These are phyloP conservation scores for Raffaelea ambrosiae DNA, from an alignment of 2,329 filamentous ascomycete species.

Conservation along the genomic window DNA sequence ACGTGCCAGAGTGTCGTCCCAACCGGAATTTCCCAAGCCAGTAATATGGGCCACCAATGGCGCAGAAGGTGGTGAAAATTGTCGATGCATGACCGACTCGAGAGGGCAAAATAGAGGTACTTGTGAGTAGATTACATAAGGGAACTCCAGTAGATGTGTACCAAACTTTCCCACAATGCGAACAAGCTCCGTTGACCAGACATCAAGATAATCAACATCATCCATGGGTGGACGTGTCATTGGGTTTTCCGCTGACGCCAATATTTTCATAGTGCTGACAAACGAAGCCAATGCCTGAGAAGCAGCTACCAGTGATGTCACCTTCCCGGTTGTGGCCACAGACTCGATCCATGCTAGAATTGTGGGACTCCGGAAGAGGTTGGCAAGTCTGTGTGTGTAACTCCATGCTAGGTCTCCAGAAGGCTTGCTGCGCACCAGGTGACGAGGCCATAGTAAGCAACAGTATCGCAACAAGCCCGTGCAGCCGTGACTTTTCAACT, in stretches of 20 bases:
- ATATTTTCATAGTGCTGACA: too few relatives aligned
- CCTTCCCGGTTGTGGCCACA: background rate
- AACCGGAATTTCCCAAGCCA: background rate
- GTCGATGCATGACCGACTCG: too few relatives aligned
- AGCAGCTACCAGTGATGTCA: background rate
- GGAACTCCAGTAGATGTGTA: background rate
- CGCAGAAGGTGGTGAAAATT: too few relatives aligned
- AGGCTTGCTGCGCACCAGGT: background rate
- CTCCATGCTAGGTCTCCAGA: too few relatives aligned
- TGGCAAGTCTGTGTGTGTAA: background rate
- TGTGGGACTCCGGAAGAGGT: background rate
- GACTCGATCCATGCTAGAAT: constrained; percentile 1
- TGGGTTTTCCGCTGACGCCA: too few relatives aligned
- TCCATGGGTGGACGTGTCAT: too few relatives aligned
- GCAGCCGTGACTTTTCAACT: background rate
- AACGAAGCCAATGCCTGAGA: background rate
- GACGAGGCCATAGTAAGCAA: background rate
- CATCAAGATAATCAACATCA: background rate
- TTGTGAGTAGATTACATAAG: too few relatives aligned
- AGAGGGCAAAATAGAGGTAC: too few relatives aligned
- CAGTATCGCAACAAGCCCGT: background rate
- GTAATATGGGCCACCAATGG: background rate
- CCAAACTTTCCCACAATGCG: background rate
- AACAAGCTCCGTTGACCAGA: background rate
- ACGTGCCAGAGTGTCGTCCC: background rate